Evolutionary conservation across 2,329 filamentous ascomycete genomes (phyloP).

Genomic region (Claviceps pazoutovae): DNA sequence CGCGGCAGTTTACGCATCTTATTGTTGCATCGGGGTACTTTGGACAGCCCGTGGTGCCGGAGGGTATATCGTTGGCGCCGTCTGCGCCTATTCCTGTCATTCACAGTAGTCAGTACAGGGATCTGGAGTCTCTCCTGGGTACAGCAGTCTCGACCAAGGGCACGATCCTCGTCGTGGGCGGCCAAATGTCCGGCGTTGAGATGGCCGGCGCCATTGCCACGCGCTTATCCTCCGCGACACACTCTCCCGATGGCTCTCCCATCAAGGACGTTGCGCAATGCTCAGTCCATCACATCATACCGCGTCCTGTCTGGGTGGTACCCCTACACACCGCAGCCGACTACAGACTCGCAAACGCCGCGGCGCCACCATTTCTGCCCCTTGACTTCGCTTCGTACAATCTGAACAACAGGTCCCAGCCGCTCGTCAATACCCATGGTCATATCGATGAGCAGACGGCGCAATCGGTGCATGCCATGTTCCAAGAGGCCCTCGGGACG

Average conservation of each 20-base stretch:
- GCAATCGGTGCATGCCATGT: constrained; percentile 36
- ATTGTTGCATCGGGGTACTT: constrained; percentile 69
- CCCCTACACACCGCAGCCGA: constrained; percentile 42
- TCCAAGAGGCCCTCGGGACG: constrained; percentile 32
- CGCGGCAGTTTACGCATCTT: constrained; percentile 53
- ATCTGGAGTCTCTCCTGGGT: constrained; percentile 34
- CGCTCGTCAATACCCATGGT: constrained; percentile 49
- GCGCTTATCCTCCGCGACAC: constrained; percentile 50
- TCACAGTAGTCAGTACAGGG: constrained; percentile 55
- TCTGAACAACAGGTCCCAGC: constrained; percentile 42
- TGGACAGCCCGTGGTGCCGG: constrained; percentile 40
- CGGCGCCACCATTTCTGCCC: constrained; percentile 51
- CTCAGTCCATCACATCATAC: constrained; percentile 53
- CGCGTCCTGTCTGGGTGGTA: constrained; percentile 59
- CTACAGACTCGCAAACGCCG: constrained; percentile 22
- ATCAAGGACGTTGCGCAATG: constrained; percentile 34
- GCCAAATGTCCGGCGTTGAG: constrained; percentile 73
- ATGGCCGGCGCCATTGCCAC: constrained; percentile 58
- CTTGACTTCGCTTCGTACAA: constrained; percentile 63
- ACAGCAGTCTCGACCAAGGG: constrained; percentile 26
- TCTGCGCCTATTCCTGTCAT: constrained; percentile 33
- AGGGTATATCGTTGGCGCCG: constrained; percentile 21
- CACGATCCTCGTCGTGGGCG: constrained; percentile 62
- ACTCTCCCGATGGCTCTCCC: constrained; percentile 32
- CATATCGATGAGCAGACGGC: constrained; percentile 47